Base-by-base conservation (phyloP, 306 rosid genomes). In the Gastrolobium bilobum region DNA sequence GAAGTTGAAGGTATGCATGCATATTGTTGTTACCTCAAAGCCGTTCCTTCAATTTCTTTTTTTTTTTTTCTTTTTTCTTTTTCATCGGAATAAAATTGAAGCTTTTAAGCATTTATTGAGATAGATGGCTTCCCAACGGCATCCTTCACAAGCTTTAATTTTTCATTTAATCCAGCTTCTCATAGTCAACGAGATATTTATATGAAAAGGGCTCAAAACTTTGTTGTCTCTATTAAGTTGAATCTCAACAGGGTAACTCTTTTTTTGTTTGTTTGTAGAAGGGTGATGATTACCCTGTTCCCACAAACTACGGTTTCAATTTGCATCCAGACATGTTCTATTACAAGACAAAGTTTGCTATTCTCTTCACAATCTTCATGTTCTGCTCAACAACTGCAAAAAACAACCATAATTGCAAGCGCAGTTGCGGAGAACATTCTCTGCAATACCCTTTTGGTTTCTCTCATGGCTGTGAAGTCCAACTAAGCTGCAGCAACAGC, bases 361-460 rank as follows among this genome's bases (percentile, higher is more conserved):
- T 84, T 59, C 0, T 81, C 2, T 6, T 88, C 86, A 31, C 73
- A 47, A 73, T 86, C 80, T 79, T 77, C 62, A 11, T 80, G 31
- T 50, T 82, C 56, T 71, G 68, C 44, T 34, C 88, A 62, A 67
- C 90, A 33, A 15, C 42, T 71, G 83, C 90, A 1, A 38, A 80
- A 26, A 72, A 38, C 68, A 6, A 20, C 2, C 15, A 0, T 60
- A 11, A 7, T 52, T 87, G 92, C 81, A 0, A 0, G 0, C 10
- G 4, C 50, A 34, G 60, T 26, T 93, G 94, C 67, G 81, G 81
- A 47, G 58, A 70, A 34, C 68, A 53, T 40, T 38, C 83, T 10
- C 80, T 92, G 10, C 79, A n/a, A 0, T 86, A 85, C 67, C 98
- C 99, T 40, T 95, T 95, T 6, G 97, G 96, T 1, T 91, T 91